phyloP scores from a whole-genome alignment of 805 yeast genomes.

The Myxozyma monticola region DNA sequence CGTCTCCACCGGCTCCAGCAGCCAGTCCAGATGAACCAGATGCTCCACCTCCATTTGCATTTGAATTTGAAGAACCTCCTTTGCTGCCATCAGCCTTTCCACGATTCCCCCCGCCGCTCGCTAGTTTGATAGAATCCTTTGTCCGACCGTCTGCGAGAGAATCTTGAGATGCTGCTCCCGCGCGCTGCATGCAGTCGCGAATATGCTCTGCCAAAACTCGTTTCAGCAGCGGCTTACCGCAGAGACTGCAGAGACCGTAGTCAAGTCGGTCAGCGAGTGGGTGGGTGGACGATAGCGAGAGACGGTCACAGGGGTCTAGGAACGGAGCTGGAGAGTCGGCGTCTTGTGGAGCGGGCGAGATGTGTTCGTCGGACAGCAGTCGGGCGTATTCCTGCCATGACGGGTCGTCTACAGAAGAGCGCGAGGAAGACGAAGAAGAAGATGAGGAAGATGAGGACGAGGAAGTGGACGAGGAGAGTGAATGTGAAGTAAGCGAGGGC shows the following conservation, averaged over 20 bases:
- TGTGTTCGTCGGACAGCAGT: conserved; percentile 8
- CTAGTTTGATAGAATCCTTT: conserved; percentile 4
- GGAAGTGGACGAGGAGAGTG: conserved; percentile 19
- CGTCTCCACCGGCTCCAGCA: neutral
- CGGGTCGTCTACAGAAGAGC: conserved; percentile 11
- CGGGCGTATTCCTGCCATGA: conserved; percentile 29
- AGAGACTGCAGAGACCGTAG: conserved; percentile 51
- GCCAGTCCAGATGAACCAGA: too few species aligned
- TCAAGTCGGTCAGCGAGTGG: conserved; percentile 45
- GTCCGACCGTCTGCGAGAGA: neutral
- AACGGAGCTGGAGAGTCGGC: conserved; percentile 23
- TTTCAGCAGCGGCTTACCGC: conserved; percentile 49
- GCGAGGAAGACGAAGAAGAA: conserved; percentile 12
- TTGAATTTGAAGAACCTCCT: conserved; percentile 16
- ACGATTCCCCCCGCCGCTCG: neutral
- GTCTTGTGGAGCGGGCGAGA: neutral
- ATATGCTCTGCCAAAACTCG: conserved; percentile 45
- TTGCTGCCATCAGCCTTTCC: neutral
- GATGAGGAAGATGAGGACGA: conserved; percentile 17
- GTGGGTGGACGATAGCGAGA: conserved; percentile 30
- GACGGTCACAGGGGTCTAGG: conserved; percentile 18
- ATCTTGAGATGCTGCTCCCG: conserved; percentile 28
- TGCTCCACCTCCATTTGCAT: conserved; percentile 15
- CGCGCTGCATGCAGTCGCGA: conserved; percentile 37
- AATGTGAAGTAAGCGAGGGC: too few species aligned